phyloP scores from a whole-genome alignment of 2,329 filamentous ascomycete species.

The Pestalotiopsis sp. region DNA sequence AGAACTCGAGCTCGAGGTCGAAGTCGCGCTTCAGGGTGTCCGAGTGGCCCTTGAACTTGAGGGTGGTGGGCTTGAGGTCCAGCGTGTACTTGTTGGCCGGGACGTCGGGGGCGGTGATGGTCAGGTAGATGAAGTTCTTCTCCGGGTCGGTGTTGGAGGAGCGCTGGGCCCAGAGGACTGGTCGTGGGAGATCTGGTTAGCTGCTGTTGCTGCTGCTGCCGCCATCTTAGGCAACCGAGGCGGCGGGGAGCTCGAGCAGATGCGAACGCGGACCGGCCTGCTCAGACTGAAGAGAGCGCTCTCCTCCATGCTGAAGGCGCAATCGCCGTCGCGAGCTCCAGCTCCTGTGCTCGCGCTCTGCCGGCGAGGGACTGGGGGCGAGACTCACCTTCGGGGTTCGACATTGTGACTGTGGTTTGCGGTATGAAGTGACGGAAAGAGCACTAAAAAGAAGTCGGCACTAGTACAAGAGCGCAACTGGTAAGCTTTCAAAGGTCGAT shows the following conservation, averaged over 20 bases:
- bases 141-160: constrained; percentile 76
- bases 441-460: neutral
- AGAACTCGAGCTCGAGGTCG: constrained; percentile 85
- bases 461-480: neutral
- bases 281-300: neutral
- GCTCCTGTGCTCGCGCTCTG: neutral
- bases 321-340: neutral
- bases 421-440: constrained; percentile 5
- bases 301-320: neutral
- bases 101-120: constrained; percentile 87
- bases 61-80: constrained; percentile 74
- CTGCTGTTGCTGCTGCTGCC: neutral
- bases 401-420: constrained; percentile 3
- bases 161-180: constrained; percentile 98
- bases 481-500: neutral
- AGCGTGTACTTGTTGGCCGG: constrained; percentile 76
- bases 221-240: neutral
- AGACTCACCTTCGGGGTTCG: constrained; percentile 17
- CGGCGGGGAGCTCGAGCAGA: neutral
- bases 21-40: constrained; percentile 85
- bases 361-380: neutral
- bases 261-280: neutral
- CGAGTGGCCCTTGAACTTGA: constrained; percentile 83
- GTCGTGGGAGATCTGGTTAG: neutral
- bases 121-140: constrained; percentile 95